A percentile compares a stretch with the other conserved stretches of the same genome.
Evolutionary conservation across 257 asterid species (phyloP).

Genomic region (Rubia yunnanensis): DNA sequence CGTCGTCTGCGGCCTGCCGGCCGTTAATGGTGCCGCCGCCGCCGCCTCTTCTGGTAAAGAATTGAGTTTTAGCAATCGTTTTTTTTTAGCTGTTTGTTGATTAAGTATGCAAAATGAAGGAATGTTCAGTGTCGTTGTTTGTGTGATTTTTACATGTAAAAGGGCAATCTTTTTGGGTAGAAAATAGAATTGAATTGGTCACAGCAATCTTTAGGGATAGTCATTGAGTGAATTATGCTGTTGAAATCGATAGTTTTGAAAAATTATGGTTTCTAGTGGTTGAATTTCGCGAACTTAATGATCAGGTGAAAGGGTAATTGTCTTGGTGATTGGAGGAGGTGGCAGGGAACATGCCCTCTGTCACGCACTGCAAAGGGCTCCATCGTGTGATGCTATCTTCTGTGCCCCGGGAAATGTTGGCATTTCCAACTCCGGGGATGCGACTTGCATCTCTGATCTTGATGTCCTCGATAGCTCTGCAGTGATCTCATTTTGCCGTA

Average conservation of each 20-base stretch:
- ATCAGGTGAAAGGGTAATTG: slow-evolving; percentile 64
- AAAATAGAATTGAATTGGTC: neutral
- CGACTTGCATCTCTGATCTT: slow-evolving; percentile 67
- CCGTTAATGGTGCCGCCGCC: slow-evolving; percentile 21
- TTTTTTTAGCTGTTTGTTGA: neutral
- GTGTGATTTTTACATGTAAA: neutral
- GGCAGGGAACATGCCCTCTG: slow-evolving; percentile 96
- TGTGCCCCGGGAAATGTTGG: slow-evolving; percentile 99
- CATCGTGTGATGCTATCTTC: slow-evolving; percentile 74
- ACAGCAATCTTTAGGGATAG: neutral
- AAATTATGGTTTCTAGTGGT: neutral
- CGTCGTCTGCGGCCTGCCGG: slow-evolving; percentile 24
- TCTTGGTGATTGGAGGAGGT: slow-evolving; percentile 94
- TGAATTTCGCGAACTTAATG: neutral
- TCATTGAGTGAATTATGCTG: neutral
- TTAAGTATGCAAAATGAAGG: neutral
- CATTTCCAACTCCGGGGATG: slow-evolving; percentile 72
- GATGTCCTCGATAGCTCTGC: slow-evolving; percentile 58
- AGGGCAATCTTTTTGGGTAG: neutral
- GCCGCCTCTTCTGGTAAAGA: slow-evolving; percentile 14
- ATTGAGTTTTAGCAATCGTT: neutral
- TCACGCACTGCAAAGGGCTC: slow-evolving; percentile 64
- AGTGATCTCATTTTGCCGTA: slow-evolving; percentile 69
- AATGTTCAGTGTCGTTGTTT: neutral
- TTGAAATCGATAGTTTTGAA: neutral